These are phyloP conservation scores for Nemophila menziesii DNA, from an alignment of 257 asterid genomes.

Conservation along the genomic window DNA sequence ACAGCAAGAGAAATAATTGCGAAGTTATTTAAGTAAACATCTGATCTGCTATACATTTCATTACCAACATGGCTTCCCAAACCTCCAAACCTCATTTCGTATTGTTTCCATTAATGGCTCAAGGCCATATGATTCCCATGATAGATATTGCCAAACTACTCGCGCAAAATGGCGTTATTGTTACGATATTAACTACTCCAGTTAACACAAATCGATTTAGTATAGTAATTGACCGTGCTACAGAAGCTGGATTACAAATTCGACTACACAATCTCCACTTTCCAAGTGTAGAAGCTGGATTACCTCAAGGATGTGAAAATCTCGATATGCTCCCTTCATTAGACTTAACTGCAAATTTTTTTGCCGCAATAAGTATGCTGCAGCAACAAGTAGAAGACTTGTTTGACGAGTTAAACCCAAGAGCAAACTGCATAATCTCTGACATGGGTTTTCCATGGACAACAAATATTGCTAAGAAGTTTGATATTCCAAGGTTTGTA, in stretches of 20 bases:
- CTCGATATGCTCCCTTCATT: slow-evolving; percentile 32
- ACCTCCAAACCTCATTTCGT: slow-evolving; percentile 28
- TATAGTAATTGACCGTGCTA: slow-evolving; percentile 11
- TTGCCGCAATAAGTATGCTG: slow-evolving; percentile 24
- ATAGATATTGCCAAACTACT: slow-evolving; percentile 39
- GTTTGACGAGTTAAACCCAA: slow-evolving; percentile 20
- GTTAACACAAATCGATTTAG: slow-evolving; percentile 26
- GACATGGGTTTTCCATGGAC: slow-evolving; percentile 43
- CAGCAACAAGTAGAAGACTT: slow-evolving; percentile 24
- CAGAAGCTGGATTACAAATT: slow-evolving; percentile 17
- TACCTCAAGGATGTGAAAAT: slow-evolving; percentile 57
- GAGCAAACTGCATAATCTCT: slow-evolving; percentile 42
- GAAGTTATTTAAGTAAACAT: neutral
- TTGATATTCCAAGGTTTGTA: slow-evolving; percentile 32
- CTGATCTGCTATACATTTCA: neutral
- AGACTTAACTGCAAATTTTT: slow-evolving; percentile 15
- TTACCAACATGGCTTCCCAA: slow-evolving; percentile 19
- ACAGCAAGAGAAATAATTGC: neutral
- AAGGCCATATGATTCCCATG: slow-evolving; percentile 53
- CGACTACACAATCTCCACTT: slow-evolving; percentile 26
- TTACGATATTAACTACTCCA: slow-evolving; percentile 41
- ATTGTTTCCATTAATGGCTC: slow-evolving; percentile 44
- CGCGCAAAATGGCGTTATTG: slow-evolving; percentile 23
- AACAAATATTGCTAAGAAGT: slow-evolving; percentile 16
- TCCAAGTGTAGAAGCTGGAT: slow-evolving; percentile 36